These are phyloP conservation scores for Grigorovia transvaalensis DNA, from an alignment of 805 yeast genomes.

Conservation along the genomic window DNA sequence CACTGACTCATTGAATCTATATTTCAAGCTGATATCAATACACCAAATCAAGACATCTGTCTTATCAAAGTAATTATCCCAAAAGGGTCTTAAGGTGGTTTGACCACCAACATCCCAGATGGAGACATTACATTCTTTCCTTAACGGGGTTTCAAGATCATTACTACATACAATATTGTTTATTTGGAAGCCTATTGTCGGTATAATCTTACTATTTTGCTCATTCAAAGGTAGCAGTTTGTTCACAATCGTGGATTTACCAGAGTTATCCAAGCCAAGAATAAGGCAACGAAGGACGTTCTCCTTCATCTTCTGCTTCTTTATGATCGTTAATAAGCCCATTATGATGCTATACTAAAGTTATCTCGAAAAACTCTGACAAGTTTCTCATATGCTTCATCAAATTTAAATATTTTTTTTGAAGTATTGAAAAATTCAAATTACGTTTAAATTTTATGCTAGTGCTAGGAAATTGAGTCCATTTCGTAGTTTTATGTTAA, in stretches of 20 bases:
- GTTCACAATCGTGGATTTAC: slow-evolving; percentile 78
- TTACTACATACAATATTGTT: slow-evolving; percentile 38
- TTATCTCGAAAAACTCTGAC: too few species aligned
- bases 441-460: too few species aligned
- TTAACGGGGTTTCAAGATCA: slow-evolving; percentile 10
- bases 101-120: slow-evolving; percentile 95
- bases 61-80: slow-evolving; percentile 88
- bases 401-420: background rate
- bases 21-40: slow-evolving; percentile 51
- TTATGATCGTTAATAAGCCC: slow-evolving; percentile 75
- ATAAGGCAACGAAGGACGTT: slow-evolving; percentile 63
- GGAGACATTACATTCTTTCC: slow-evolving; percentile 35
- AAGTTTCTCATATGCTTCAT: background rate
- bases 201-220: slow-evolving; percentile 44
- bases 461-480: background rate
- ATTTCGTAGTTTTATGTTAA: background rate
- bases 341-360: slow-evolving; percentile 27
- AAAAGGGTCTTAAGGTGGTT: slow-evolving; percentile 66
- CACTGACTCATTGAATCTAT: slow-evolving; percentile 55
- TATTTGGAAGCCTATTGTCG: slow-evolving; percentile 87
- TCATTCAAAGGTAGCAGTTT: slow-evolving; percentile 33
- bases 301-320: slow-evolving; percentile 75
- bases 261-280: slow-evolving; percentile 84
- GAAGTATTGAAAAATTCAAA: background rate
- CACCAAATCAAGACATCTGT: slow-evolving; percentile 81